These are phyloP conservation scores for Alternaria gansuensis DNA, from an alignment of 2,329 filamentous ascomycete genomes.

Conservation along the genomic window DNA sequence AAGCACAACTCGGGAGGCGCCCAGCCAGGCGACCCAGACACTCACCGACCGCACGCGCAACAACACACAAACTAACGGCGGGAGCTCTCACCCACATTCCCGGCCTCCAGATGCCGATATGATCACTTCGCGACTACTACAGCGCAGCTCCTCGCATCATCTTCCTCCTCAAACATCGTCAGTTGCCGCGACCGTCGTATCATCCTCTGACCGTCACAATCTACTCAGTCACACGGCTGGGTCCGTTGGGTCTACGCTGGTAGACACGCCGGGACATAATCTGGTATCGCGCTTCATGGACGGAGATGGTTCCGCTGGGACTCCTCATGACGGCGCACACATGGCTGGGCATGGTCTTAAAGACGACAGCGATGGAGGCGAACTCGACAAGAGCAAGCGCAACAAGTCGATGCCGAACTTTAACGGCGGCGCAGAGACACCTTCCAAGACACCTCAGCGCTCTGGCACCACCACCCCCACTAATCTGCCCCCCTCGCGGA, in stretches of 20 bases:
- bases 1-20: constrained; percentile 19
- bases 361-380: constrained; percentile 29
- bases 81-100: constrained; percentile 47
- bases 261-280: constrained; percentile 54
- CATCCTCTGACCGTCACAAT: constrained; percentile 50
- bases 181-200: constrained; percentile 63
- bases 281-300: constrained; percentile 59
- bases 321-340: constrained; percentile 52
- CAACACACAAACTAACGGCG: constrained; percentile 41
- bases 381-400: constrained; percentile 46
- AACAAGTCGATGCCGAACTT: constrained; percentile 54
- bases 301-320: constrained; percentile 53
- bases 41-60: constrained; percentile 42
- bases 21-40: constrained; percentile 26
- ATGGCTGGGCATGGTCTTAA: constrained; percentile 43
- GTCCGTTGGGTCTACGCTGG: constrained; percentile 52
- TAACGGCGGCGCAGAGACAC: constrained; percentile 38
- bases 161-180: constrained; percentile 72
- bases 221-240: constrained; percentile 50
- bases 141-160: constrained; percentile 69
- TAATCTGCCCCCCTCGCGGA: constrained; percentile 65
- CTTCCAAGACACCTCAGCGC: constrained; percentile 40
- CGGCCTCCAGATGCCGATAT: constrained; percentile 66
- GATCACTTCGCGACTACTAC: constrained; percentile 72
- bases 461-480: constrained; percentile 54